Evolutionary conservation across 441 rosid species (phyloP).

Genomic region (Jatropha multifida): DNA sequence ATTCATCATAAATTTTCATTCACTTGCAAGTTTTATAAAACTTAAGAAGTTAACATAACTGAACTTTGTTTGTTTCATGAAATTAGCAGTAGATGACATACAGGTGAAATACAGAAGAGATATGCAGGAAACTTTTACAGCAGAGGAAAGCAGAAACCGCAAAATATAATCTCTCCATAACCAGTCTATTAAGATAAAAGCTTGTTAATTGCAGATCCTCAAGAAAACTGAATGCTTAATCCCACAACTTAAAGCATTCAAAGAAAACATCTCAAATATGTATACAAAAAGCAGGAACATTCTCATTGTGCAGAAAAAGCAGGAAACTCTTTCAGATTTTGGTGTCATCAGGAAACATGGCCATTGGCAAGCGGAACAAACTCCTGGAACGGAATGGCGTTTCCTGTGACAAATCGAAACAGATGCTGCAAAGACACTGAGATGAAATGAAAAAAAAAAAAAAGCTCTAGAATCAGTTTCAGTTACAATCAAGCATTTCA

Average conservation of each 20-base stretch:
- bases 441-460: not conserved
- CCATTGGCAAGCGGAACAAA: not conserved
- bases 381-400: not conserved
- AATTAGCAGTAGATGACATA: no score
- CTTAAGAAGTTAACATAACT: no score
- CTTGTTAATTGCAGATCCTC: not conserved
- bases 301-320: not conserved
- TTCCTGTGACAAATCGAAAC: not conserved
- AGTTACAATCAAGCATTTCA: not conserved
- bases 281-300: not conserved
- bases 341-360: no score
- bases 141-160: not conserved
- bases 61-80: no score
- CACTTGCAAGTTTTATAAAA: no score
- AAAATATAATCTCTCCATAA: not conserved
- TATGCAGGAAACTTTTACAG: not conserved
- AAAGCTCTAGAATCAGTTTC: not conserved
- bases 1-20: no score
- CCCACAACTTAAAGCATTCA: not conserved
- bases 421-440: not conserved
- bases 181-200: not conserved
- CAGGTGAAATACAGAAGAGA: not conserved
- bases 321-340: not conserved
- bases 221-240: not conserved
- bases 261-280: not conserved